Evolutionary conservation across 2,329 filamentous ascomycete genomes (phyloP).

Genomic region (Chrysoporthe puriensis): DNA sequence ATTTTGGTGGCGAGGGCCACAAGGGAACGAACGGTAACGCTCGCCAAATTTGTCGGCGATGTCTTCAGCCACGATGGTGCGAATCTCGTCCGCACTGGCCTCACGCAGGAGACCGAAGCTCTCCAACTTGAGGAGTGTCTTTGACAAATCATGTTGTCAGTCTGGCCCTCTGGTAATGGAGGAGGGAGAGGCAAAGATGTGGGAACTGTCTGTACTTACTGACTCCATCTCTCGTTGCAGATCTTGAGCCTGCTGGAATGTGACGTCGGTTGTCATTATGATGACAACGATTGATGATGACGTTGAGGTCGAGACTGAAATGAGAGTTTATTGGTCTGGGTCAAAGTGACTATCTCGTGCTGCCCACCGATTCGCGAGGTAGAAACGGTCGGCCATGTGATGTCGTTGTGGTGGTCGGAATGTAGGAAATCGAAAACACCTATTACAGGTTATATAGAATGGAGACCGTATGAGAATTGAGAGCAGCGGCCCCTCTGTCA

Average conservation of each 20-base stretch:
- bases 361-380: too few species aligned
- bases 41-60: constrained; percentile 21
- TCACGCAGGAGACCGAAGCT: constrained; percentile 6
- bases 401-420: too few species aligned
- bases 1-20: not conserved
- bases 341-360: not conserved
- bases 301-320: not conserved
- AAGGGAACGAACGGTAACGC: constrained; percentile 17
- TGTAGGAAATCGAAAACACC: too few species aligned
- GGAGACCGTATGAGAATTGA: too few species aligned
- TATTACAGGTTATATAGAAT: too few species aligned
- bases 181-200: not conserved
- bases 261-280: not conserved
- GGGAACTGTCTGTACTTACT: not conserved
- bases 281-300: not conserved
- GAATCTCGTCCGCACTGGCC: constrained; percentile 21
- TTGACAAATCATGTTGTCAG: constrained; percentile 1
- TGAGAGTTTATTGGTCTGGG: not conserved
- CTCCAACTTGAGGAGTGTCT: constrained; percentile 22
- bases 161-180: not conserved
- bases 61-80: constrained; percentile 23
- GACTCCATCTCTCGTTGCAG: not conserved
- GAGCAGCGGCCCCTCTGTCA: too few species aligned
- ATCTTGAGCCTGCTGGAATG: not conserved
- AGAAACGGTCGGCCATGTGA: too few species aligned